Base-by-base conservation (phyloP, 129 eudicot species). In the Ambrosia trifida region DNA sequence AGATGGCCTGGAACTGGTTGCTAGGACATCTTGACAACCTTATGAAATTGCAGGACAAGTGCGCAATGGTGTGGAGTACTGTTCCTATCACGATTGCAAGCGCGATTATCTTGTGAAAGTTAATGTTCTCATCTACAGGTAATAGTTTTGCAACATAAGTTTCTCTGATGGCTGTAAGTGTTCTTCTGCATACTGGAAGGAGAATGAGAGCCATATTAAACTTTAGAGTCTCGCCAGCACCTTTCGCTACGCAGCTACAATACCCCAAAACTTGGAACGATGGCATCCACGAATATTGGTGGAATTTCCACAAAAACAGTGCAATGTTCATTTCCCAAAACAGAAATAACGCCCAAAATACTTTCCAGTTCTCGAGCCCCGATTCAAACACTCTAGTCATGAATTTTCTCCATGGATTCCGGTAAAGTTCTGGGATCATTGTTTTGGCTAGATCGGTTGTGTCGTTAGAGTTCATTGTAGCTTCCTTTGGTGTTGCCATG, bases 371-470 rank as follows among this genome's bases (percentile, higher is more conserved):
- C 4, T 95, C 97, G 5, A 73, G 69, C 28, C 82, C 52, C 9
- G 71, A 74, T 78, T 95, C 99, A 5, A 65, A 32, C 60, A 78
- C 47, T 53, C 69, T 83, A 4, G 79, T 66, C 4, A 74, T 13
- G 70, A 72, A 79, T 74, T 81, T 87, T 77, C 85, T 77, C 19
- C 83, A 4, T 0, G 87, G 92, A 33, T 79, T 72, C 60, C 97
- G 77, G 57, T 83, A 86, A 52, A 28, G 58, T 61, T 54, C 88
- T 0, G 99, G 97, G 70, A 94, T 94, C 99, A 94, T 94, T 5
- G 99, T 85, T 81, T 66, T 94, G 71, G 96, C 87, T 11, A 94
- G 86, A 40, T 86, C 61, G 51, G 79, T 66, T 11, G 89, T 76
- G 68, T 83, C 87, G 16, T 78, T 70, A 35, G 72, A 2, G 14